Conservation (phyloP, 108 stramenopile genomes). For the Asterionellopsis glacialis region DNA sequence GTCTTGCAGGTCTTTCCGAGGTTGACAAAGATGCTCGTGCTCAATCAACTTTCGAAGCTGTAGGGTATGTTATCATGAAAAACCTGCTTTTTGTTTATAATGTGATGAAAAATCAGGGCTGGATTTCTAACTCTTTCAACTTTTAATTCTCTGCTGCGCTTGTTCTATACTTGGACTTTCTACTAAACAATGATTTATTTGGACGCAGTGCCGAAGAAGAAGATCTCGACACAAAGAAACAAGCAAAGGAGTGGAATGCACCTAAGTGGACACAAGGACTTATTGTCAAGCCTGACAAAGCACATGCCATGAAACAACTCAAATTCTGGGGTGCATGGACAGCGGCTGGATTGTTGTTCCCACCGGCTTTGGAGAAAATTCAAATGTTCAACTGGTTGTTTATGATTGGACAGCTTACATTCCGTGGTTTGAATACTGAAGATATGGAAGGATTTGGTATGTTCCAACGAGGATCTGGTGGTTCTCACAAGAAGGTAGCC, state of each 20-base stretch:
- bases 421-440: slow-evolving; percentile 71
- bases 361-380: slow-evolving; percentile 55
- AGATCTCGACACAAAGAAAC: slow-evolving; percentile 14
- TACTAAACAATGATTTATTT: too few relatives aligned
- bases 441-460: slow-evolving; percentile 30
- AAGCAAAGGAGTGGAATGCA: slow-evolving; percentile 22
- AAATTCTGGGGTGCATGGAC: slow-evolving; percentile 63
- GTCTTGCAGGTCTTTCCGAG: slow-evolving; percentile 48
- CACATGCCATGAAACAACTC: slow-evolving; percentile 51
- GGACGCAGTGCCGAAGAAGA: slow-evolving; percentile 6
- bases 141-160: too few relatives aligned
- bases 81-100: background rate
- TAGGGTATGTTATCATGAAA: slow-evolving; percentile 27
- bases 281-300: slow-evolving; percentile 69
- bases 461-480: slow-evolving; percentile 19
- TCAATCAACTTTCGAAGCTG: slow-evolving; percentile 41
- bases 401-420: slow-evolving; percentile 72
- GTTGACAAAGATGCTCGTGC: slow-evolving; percentile 51
- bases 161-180: too few relatives aligned
- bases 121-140: too few relatives aligned
- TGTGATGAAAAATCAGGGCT: background rate
- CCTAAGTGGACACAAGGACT: slow-evolving; percentile 54
- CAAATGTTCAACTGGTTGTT: slow-evolving; percentile 69
- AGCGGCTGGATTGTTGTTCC: slow-evolving; percentile 48
- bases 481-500: slow-evolving; percentile 43